Percentiles rank a stretch among this genome's conserved stretches.
These are phyloP conservation scores for Nicotiana obtusifolia DNA, from an alignment of 257 asterid species.

Conservation along the genomic window DNA sequence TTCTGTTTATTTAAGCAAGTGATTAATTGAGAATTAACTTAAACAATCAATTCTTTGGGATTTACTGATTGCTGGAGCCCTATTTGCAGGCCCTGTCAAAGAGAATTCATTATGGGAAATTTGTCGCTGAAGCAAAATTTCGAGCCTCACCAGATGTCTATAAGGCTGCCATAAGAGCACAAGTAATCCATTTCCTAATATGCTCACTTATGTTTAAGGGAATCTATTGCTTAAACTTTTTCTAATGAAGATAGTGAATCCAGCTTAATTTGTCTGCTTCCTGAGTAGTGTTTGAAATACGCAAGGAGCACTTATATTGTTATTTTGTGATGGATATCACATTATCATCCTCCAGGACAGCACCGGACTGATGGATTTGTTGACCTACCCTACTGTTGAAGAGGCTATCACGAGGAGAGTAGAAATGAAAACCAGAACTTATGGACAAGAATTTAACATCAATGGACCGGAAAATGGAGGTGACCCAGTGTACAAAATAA, in stretches of 20 bases:
- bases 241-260: background rate
- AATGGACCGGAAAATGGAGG: constrained; percentile 21
- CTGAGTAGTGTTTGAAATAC: background rate
- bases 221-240: background rate
- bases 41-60: background rate
- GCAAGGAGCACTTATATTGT: background rate
- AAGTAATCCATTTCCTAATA: constrained; percentile 29
- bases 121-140: constrained; percentile 94
- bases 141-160: constrained; percentile 66
- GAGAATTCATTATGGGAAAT: constrained; percentile 94
- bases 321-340: background rate
- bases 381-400: constrained; percentile 75
- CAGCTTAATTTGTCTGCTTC: background rate
- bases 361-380: constrained; percentile 49
- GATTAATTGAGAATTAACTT: background rate
- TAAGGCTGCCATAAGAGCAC: constrained; percentile 57
- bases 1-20: background rate
- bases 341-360: constrained; percentile 41
- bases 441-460: constrained; percentile 60
- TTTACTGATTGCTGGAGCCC: background rate
- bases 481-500: constrained; percentile 58
- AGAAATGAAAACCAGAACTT: constrained; percentile 67
- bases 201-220: background rate
- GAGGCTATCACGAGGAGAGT: constrained; percentile 59
- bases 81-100: constrained; percentile 62